Percentiles rank a stretch among this genome's conserved stretches.
Evolutionary conservation across 2,329 filamentous ascomycete genomes (phyloP).

Genomic region (Laburnicola sp.): DNA sequence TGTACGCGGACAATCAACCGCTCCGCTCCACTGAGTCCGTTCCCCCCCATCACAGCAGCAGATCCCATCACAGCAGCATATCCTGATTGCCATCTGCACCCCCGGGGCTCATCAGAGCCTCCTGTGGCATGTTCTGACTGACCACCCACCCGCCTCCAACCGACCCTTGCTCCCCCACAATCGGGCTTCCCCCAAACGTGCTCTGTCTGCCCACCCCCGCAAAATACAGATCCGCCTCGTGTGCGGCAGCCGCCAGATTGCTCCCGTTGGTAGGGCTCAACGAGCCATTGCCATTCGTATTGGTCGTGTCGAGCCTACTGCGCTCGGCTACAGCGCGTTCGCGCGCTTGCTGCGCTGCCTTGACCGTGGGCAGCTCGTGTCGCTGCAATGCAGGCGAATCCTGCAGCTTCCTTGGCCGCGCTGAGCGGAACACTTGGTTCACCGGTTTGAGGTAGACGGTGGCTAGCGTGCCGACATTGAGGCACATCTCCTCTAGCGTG

Average conservation of each 20-base stretch:
- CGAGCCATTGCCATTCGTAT: constrained; percentile 29
- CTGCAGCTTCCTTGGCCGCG: constrained; percentile 74
- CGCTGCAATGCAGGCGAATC: constrained; percentile 87
- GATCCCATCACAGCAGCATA: constrained; percentile 27
- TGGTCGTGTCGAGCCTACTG: constrained; percentile 30
- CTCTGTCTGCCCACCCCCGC: constrained; percentile 56
- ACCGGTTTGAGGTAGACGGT: constrained; percentile 98
- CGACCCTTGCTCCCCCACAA: constrained; percentile 32
- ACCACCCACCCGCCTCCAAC: constrained; percentile 43
- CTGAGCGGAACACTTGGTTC: constrained; percentile 91
- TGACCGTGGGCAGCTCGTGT: constrained; percentile 62
- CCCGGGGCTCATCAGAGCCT: constrained; percentile 33
- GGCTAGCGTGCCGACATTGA: constrained; percentile 92
- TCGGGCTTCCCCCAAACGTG: constrained; percentile 41
- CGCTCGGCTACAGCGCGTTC: constrained; percentile 39
- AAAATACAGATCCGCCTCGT: constrained; percentile 89
- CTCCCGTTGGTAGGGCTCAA: constrained; percentile 29
- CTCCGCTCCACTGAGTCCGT: not conserved
- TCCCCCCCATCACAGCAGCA: constrained; percentile 2
- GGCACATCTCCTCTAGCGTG: constrained; percentile 94
- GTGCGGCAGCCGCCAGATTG: constrained; percentile 71
- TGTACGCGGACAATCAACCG: not conserved
- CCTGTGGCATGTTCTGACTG: constrained; percentile 40
- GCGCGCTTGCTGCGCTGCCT: constrained; percentile 47
- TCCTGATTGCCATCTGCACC: constrained; percentile 37